phyloP scores from a whole-genome alignment of 371 early-diverging fungal genomes.

The Actinomucor elegans region DNA sequence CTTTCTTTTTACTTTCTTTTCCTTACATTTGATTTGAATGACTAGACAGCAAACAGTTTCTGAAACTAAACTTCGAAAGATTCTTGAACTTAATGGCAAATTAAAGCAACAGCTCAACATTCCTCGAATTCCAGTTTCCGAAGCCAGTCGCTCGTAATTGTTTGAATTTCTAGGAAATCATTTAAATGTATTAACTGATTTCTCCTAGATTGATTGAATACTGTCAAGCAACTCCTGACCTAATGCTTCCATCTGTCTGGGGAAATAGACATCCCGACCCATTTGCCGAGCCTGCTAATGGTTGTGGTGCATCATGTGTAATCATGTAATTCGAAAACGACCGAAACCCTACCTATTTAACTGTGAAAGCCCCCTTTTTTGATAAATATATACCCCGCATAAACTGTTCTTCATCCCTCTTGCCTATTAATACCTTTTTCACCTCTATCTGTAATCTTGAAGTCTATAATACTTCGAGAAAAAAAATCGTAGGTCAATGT shows the following conservation, averaged over 20 bases:
- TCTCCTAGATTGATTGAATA: slow-evolving; percentile 41
- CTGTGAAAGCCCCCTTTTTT: neutral
- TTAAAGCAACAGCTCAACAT: slow-evolving; percentile 80
- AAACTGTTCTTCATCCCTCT: neutral
- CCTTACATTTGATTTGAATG: neutral
- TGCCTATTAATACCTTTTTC: too few species aligned
- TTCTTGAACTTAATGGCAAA: slow-evolving; percentile 78
- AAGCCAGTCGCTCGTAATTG: slow-evolving; percentile 58
- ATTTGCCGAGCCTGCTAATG: slow-evolving; percentile 57
- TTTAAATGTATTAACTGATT: neutral
- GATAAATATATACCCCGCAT: neutral
- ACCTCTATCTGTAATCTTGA: neutral
- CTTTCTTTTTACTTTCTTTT: neutral
- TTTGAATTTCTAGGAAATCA: neutral
- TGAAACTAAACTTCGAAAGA: slow-evolving; percentile 73
- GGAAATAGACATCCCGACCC: slow-evolving; percentile 80
- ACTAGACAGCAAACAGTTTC: slow-evolving; percentile 46
- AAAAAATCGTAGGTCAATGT: too few species aligned
- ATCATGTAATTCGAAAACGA: too few species aligned
- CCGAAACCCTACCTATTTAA: too few species aligned
- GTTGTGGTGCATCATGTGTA: slow-evolving; percentile 42
- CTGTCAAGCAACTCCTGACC: slow-evolving; percentile 54
- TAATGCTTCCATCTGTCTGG: slow-evolving; percentile 75
- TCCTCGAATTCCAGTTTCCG: slow-evolving; percentile 77
- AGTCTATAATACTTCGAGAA: neutral